These are phyloP conservation scores for Monosporascus sp. DNA, from an alignment of 2,329 filamentous ascomycete species.

Conservation along the genomic window DNA sequence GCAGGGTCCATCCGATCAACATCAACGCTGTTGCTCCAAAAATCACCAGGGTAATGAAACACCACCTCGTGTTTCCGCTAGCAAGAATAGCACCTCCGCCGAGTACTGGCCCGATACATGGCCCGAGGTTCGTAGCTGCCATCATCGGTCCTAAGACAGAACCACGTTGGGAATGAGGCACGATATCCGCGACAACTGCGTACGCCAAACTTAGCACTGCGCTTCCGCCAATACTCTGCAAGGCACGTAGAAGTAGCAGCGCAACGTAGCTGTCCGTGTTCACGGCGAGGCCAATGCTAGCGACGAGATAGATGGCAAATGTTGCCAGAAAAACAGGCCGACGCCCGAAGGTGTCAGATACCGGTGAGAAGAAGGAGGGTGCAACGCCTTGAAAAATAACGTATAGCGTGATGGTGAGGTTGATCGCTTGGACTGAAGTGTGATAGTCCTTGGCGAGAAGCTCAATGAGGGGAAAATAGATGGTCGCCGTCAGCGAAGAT, in stretches of 20 bases:
- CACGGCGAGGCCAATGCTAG: constrained; percentile 41
- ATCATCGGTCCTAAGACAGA: constrained; percentile 6
- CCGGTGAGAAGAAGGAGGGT: constrained; percentile 28
- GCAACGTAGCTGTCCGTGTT: constrained; percentile 4
- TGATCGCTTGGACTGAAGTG: constrained; percentile 23
- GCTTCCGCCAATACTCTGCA: constrained; percentile 9
- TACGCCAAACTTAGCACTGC: constrained; percentile 5
- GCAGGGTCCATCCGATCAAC: constrained; percentile 5
- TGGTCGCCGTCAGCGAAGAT: constrained; percentile 9
- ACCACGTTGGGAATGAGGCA: constrained; percentile 3
- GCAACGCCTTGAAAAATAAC: constrained; percentile 40
- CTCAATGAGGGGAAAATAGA: constrained; percentile 23
- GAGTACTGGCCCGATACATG: constrained; percentile 8
- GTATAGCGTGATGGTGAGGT: constrained; percentile 35
- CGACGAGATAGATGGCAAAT: constrained; percentile 41
- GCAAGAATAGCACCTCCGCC: constrained; percentile 6
- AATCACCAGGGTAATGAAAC: constrained; percentile 7
- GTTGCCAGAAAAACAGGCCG: constrained; percentile 37
- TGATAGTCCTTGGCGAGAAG: constrained; percentile 15
- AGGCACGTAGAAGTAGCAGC: constrained; percentile 5
- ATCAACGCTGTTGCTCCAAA: constrained; percentile 1
- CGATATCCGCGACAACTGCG: constrained; percentile 8
- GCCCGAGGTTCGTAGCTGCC: constrained; percentile 1
- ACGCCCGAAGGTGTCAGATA: constrained; percentile 25
- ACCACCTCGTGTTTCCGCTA: constrained; percentile 3